Evolutionary conservation across 768 basidiomycete species (phyloP), one percentile per base, ranked within the genome.

Genomic region (Lentinula lateritia): DNA sequence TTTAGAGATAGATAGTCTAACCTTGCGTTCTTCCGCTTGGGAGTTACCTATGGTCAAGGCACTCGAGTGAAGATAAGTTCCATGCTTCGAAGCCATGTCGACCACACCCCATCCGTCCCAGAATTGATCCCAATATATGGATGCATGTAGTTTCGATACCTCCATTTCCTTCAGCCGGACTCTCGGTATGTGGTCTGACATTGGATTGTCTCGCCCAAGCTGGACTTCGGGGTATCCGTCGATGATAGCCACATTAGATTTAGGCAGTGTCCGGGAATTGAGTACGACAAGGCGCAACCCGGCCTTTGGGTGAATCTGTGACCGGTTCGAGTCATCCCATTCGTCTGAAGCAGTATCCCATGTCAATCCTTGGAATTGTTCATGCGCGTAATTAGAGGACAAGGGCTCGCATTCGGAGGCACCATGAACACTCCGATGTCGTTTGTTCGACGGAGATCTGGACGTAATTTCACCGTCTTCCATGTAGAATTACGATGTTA

Each of bases 41-140:
- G 65, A 28, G 28, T 28, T 28, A 28, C 3, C 62, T 42, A 73
- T 69, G 50, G 67, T 58, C 10, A 71, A 50, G 36, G 69, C 63
- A 18, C 68, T 64, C 34, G 70, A 73, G 48, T 71, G 73, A 61
- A 90, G 60, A 69, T 86, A 93, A 0, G 92, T 93, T 3, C 92
- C 92, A 65, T 94, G 92, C 71, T 86, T 88, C 57, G 89, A 90
- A 9, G 90, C 92, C 86, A 90, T 90, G 69, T 94, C 92, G 9
- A 92, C 90, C 35, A 90, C 74, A 2, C 82, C 80, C 91, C 91
- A 93, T 61, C 83, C 81, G 13, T 73, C 70, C 59, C 82, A 77
- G 34, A 71, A 70, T 38, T 75, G 74, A 69, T 92, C 86, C 87
- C 86, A 92, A 68, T 83, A 93, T 1, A 82, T 75, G 2, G 86